Conservation (phyloP, 176 grass and related monocot genomes). For the Ananas comosus region DNA sequence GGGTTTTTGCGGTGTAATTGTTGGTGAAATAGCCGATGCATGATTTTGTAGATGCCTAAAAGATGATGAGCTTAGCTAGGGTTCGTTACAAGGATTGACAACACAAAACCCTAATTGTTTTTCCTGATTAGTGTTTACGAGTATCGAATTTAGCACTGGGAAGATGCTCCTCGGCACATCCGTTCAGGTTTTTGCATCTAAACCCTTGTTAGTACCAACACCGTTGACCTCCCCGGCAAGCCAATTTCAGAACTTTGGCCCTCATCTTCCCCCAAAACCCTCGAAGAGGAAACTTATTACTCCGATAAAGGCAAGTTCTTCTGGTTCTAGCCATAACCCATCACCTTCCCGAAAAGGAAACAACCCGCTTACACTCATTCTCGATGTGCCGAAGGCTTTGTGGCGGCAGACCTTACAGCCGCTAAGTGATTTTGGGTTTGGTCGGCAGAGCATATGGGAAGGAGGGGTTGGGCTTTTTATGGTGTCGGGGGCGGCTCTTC, state of each 20-base stretch:
- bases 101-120: too few relatives aligned
- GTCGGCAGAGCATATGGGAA: constrained; percentile 85
- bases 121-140: too few relatives aligned
- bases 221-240: constrained; percentile 10
- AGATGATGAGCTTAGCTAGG: too few relatives aligned
- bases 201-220: neutral
- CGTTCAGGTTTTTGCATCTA: neutral
- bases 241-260: constrained; percentile 7
- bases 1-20: neutral
- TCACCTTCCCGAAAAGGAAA: neutral
- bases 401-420: constrained; percentile 70
- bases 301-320: constrained; percentile 6
- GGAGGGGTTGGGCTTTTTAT: constrained; percentile 96
- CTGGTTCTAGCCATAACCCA: constrained; percentile 13
- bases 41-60: neutral
- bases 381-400: constrained; percentile 33
- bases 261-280: constrained; percentile 18
- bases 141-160: neutral
- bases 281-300: constrained; percentile 2
- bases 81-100: too few relatives aligned
- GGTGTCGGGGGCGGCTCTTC: constrained; percentile 65
- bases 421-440: constrained; percentile 78
- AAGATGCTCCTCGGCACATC: neutral
- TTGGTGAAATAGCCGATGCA: neutral
- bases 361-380: constrained; percentile 24